Conservation (phyloP, 371 early-diverging fungal genomes). For the Mucor piriformis region DNA sequence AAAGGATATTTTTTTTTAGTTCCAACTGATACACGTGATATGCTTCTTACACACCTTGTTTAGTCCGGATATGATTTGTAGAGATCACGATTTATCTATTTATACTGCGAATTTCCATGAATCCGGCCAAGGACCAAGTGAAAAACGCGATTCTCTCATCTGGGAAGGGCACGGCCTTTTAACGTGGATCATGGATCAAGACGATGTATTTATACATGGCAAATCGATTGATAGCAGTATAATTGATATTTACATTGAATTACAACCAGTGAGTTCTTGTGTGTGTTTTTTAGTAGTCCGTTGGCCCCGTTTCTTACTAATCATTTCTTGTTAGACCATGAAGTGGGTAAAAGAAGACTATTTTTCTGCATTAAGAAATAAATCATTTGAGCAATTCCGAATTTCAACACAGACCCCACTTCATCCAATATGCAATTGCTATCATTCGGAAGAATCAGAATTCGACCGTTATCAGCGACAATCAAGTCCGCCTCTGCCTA, state of each 20-base stretch:
- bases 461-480: slow-evolving; percentile 35
- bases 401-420: slow-evolving; percentile 23
- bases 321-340: slow-evolving; percentile 28
- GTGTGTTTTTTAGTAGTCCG: not conserved
- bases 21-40: slow-evolving; percentile 26
- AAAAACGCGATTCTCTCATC: slow-evolving; percentile 22
- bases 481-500: slow-evolving; percentile 23
- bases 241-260: slow-evolving; percentile 27
- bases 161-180: slow-evolving; percentile 56
- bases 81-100: slow-evolving; percentile 47
- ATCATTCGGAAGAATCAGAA: slow-evolving; percentile 29
- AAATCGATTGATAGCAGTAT: slow-evolving; percentile 16
- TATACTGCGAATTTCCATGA: slow-evolving; percentile 52
- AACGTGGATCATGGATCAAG: slow-evolving; percentile 43
- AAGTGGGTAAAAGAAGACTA: slow-evolving; percentile 49
- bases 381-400: slow-evolving; percentile 38
- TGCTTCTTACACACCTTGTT: slow-evolving; percentile 10
- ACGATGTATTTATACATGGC: slow-evolving; percentile 28
- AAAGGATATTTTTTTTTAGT: slow-evolving; percentile 4
- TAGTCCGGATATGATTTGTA: slow-evolving; percentile 55
- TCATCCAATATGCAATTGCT: slow-evolving; percentile 30
- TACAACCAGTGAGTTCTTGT: slow-evolving; percentile 44
- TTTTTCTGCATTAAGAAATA: slow-evolving; percentile 38
- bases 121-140: slow-evolving; percentile 20
- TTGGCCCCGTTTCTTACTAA: not conserved